phyloP scores from a whole-genome alignment of 441 rosid species.

The Raphanus hybrid region DNA sequence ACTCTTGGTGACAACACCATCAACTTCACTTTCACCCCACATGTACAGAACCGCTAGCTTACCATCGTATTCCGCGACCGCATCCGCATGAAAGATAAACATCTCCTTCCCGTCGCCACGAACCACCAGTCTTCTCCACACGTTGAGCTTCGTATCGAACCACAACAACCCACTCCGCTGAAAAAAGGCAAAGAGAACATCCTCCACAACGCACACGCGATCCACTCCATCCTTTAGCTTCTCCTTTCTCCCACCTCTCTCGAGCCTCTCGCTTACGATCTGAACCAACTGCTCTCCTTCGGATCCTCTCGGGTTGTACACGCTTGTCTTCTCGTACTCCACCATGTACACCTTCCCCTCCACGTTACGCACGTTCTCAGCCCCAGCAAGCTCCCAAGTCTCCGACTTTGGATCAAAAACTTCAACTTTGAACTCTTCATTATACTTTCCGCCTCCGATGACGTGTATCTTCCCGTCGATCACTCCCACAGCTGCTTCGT shows the following conservation, averaged over 20 bases:
- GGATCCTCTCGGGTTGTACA: background rate
- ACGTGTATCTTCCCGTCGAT: constrained; percentile 1
- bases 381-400: background rate
- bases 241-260: background rate
- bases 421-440: background rate
- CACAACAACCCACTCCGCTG: background rate
- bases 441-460: background rate
- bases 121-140: background rate
- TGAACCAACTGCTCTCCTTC: background rate
- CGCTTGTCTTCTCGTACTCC: background rate
- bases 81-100: constrained; percentile 6
- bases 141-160: background rate
- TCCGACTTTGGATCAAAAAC: background rate
- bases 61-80: constrained; percentile 67
- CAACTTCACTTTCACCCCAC: background rate
- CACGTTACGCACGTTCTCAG: background rate
- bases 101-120: background rate
- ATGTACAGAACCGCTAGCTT: constrained; percentile 52
- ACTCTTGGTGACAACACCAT: background rate
- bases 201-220: background rate
- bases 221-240: background rate
- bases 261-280: background rate
- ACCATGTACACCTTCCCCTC: background rate
- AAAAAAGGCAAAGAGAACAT: background rate
- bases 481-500: background rate